These are phyloP conservation scores for Vitellaria paradoxa DNA, from an alignment of 179 eudicot genomes.

Conservation along the genomic window DNA sequence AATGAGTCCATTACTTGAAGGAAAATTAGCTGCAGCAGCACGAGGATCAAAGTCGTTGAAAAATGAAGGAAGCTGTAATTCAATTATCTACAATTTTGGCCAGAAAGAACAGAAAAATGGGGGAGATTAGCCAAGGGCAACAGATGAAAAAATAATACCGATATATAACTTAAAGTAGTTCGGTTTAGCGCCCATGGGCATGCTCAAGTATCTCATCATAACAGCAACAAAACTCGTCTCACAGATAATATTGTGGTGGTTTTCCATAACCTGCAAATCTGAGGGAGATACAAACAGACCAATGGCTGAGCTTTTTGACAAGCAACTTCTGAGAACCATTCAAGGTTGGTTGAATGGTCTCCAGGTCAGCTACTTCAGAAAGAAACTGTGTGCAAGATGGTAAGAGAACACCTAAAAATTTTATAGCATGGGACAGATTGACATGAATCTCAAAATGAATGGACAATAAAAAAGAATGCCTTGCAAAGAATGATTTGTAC, in stretches of 20 bases:
- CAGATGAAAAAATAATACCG: background rate
- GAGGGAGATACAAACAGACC: background rate
- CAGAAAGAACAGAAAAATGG: constrained; percentile 4
- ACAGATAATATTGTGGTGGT: background rate
- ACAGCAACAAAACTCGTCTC: background rate
- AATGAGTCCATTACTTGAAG: constrained; percentile 55
- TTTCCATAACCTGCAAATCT: background rate
- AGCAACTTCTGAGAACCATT: background rate
- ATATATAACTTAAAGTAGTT: background rate
- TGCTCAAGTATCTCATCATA: background rate
- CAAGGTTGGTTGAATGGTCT: background rate
- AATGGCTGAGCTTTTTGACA: background rate
- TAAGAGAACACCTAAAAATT: background rate
- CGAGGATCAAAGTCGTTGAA: constrained; percentile 90
- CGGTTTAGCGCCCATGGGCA: background rate
- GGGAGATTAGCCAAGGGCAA: background rate
- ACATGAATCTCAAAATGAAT: background rate
- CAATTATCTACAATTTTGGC: constrained; percentile 58
- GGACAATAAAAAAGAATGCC: background rate
- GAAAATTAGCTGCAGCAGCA: constrained; percentile 89
- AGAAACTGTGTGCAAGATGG: background rate
- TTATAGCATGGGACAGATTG: background rate
- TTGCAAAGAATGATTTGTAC: background rate
- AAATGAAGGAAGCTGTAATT: constrained; percentile 91
- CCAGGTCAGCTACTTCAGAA: background rate